A percentile compares a stretch with the other conserved stretches of the same genome.
These are phyloP conservation scores for Gonium pectorale DNA, from an alignment of 139 green algal genomes.

Conservation along the genomic window DNA sequence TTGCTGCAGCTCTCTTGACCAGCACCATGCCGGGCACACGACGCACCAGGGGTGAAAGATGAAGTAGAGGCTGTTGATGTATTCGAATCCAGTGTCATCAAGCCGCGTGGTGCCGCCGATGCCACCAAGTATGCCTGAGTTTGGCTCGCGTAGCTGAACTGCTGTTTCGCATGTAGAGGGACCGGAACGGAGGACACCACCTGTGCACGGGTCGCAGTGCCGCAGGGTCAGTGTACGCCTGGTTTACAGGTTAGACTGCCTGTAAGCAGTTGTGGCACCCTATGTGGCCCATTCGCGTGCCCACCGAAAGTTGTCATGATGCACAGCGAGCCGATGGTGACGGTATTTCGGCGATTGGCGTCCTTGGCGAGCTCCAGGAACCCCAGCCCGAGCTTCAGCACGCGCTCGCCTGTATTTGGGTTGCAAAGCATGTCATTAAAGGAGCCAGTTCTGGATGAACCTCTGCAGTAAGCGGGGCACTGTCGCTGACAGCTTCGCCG, in stretches of 20 bases:
- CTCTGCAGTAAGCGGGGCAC: no score
- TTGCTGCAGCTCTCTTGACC: neutral
- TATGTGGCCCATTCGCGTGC: no score
- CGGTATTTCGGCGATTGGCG: neutral
- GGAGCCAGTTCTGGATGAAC: no score
- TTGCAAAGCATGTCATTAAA: no score
- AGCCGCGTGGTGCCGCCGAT: constrained; percentile 7
- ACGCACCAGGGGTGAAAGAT: constrained; percentile 21
- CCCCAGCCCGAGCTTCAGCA: neutral
- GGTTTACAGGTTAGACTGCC: no score
- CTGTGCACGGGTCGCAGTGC: no score
- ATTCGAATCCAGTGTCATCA: constrained; percentile 9
- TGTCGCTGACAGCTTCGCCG: no score
- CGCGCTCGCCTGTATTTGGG: neutral
- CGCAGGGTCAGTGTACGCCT: no score
- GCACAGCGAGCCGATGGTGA: constrained; percentile 7
- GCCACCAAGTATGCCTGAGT: neutral
- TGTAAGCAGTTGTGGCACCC: no score
- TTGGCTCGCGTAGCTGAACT: neutral
- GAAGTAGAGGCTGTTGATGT: constrained; percentile 12
- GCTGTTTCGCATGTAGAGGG: neutral
- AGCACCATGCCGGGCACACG: no score
- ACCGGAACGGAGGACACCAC: neutral
- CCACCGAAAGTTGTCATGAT: constrained; percentile 19
- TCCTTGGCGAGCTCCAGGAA: neutral